Evolutionary conservation across 106 monocot genomes (phyloP).

Genomic region (Dactylorhiza incarnata): DNA sequence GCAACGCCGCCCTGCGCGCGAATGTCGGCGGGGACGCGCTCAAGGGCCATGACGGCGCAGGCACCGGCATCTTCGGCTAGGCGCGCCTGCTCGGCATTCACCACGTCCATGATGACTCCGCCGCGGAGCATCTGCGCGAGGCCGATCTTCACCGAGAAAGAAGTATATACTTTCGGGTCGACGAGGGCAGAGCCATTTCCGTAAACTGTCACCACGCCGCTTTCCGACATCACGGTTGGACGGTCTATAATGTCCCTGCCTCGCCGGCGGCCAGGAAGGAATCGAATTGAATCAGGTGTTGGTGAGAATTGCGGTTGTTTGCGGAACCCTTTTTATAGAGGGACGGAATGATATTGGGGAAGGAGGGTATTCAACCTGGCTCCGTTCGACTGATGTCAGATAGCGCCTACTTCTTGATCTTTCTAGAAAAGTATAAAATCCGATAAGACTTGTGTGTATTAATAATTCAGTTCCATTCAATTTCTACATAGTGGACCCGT

Average conservation of each 20-base stretch:
- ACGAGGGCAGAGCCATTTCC: constrained; percentile 16
- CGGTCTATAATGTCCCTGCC: not conserved
- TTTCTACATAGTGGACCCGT: too few relatives aligned
- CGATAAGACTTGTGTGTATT: too few relatives aligned
- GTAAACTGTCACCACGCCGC: constrained; percentile 23
- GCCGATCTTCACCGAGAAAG: constrained; percentile 53
- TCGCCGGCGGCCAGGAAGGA: not conserved
- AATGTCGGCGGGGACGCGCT: constrained; percentile 75
- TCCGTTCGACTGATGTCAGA: too few relatives aligned
- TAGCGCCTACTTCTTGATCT: too few relatives aligned
- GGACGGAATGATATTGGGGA: too few relatives aligned
- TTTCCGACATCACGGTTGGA: constrained; percentile 9
- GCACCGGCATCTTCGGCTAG: constrained; percentile 62
- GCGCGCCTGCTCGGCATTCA: constrained; percentile 51
- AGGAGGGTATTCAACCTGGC: too few relatives aligned
- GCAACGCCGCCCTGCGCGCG: constrained; percentile 56
- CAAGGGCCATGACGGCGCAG: constrained; percentile 63
- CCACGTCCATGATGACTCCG: constrained; percentile 65
- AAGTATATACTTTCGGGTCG: constrained; percentile 22
- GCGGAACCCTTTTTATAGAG: too few relatives aligned
- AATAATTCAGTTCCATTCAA: too few relatives aligned
- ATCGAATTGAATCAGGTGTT: not conserved
- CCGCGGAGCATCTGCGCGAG: constrained; percentile 60
- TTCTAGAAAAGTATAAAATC: too few relatives aligned
- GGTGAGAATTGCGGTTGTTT: too few relatives aligned